These are phyloP conservation scores for Trypanosoma avium DNA, from an alignment of 208 protist genomes.

Conservation along the genomic window DNA sequence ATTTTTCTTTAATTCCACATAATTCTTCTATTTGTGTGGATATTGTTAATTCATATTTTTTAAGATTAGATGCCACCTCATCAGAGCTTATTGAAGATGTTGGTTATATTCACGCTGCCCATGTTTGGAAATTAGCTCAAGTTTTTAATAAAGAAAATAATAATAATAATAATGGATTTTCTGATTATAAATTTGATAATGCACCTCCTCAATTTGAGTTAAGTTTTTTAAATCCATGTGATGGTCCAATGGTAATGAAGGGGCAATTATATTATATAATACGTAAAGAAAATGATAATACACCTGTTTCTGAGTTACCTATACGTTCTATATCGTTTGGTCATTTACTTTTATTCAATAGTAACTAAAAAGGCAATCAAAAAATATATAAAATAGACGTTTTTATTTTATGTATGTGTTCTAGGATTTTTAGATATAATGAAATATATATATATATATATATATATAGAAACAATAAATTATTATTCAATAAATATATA, in stretches of 20 bases:
- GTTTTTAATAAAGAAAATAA: conserved; percentile 22
- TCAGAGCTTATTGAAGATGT: conserved; percentile 65
- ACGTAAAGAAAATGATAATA: conserved; percentile 23
- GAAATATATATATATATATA: too few species aligned
- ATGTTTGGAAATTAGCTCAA: conserved; percentile 59
- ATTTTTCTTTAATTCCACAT: conserved; percentile 38
- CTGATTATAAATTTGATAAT: neutral
- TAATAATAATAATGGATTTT: neutral
- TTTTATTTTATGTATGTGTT: neutral
- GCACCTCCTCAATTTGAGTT: conserved; percentile 47
- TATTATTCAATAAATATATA: too few species aligned
- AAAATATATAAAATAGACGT: too few species aligned
- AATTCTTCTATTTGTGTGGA: conserved; percentile 25
- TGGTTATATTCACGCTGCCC: conserved; percentile 55
- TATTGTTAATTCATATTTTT: conserved; percentile 76
- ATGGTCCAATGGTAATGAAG: conserved; percentile 68
- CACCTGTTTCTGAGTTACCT: conserved; percentile 25
- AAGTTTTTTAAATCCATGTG: conserved; percentile 52
- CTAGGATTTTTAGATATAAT: too few species aligned
- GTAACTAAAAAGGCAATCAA: neutral
- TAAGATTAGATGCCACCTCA: conserved; percentile 46
- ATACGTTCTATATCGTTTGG: conserved; percentile 73
- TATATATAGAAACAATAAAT: too few species aligned
- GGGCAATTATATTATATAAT: conserved; percentile 78
- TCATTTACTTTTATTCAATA: conserved; percentile 35